Base-by-base conservation (phyloP, 805 yeast genomes). In the Saccharomyces cerevisiae region DNA sequence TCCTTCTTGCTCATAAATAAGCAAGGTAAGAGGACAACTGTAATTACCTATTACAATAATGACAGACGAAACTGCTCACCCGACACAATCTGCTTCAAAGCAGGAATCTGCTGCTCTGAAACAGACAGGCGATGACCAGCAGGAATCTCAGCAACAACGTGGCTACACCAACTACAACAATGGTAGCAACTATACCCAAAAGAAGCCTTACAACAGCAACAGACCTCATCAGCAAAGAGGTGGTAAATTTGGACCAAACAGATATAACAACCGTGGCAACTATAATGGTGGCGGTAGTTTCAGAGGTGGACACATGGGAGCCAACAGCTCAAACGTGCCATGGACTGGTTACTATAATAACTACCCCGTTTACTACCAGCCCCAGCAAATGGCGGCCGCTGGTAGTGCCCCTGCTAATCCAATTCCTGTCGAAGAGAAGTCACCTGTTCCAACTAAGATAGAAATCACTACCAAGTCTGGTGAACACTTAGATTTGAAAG, bases 401-500 rank as follows among this genome's bases (percentile, higher is more conserved):
- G 14, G n/a, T 13, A 6, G 36, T 31, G 32, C 27, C 13, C 36
- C 21, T 8, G 31, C 14, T 8, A 46, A 24, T 17, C 24, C 11
- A 17, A 22, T 10, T 36, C 24, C 43, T 6, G 43, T 17, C 53
- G 41, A 49, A n/a, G 43, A 36, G 43, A 36, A 36, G 28, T 32
- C 51, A 24, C 64, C 63, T 21, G 55, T 60, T 8, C 47, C 59
- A 10, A 63, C 59, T 26, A 67, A 63, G 55, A 64, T 69, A 53
- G 70, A 65, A 56, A 68, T 67, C 48, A 66, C 71, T 6, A 66
- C 69, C n/a, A 68, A 67, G 55, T 60, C 65, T 46, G 71, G 71
- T 36, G 69, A 69, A 53, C 64, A 59, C 51, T 53, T 66, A 29
- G 68, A 66, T 57, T 59, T 67, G 49, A 60, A 57, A 29, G 64